Evolutionary conservation across 1,139 yeast genomes (phyloP).

Genomic region (Taphrina confusa): DNA sequence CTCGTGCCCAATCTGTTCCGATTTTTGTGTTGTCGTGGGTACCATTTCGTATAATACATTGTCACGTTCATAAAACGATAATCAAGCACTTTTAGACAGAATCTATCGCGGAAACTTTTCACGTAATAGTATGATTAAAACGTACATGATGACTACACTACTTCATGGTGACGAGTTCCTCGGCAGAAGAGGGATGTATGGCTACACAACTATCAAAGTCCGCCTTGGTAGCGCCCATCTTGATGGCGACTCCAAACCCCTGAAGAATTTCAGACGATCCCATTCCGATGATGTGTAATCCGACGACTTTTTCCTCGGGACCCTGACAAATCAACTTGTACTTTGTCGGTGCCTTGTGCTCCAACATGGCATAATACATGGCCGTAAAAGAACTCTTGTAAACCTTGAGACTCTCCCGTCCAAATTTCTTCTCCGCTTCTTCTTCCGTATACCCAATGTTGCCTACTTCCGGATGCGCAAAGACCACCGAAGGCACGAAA

Average conservation of each 20-base stretch:
- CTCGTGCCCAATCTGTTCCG: no score
- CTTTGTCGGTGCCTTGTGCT: slow-evolving; percentile 80
- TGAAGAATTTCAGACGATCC: slow-evolving; percentile 87
- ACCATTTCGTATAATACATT: no score
- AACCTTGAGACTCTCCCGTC: slow-evolving; percentile 74
- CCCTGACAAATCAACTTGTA: slow-evolving; percentile 83
- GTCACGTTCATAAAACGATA: no score
- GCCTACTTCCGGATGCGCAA: slow-evolving; percentile 97
- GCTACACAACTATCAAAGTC: slow-evolving; percentile 96
- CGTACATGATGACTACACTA: no score
- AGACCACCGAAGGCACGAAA: slow-evolving; percentile 86
- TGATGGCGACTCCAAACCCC: slow-evolving; percentile 96
- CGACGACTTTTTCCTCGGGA: slow-evolving; percentile 86
- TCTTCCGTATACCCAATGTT: slow-evolving; percentile 81
- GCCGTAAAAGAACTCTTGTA: slow-evolving; percentile 82
- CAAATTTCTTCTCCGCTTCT: slow-evolving; percentile 74
- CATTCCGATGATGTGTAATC: slow-evolving; percentile 91
- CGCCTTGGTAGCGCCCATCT: slow-evolving; percentile 95
- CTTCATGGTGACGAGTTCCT: slow-evolving; percentile 84
- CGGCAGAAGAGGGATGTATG: slow-evolving; percentile 97
- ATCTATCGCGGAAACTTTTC: no score
- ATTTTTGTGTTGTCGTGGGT: no score
- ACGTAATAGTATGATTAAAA: no score
- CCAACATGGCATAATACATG: slow-evolving; percentile 87
- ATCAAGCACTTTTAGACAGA: no score